A percentile compares a stretch with the other conserved stretches of the same genome.
Conservation (phyloP, 2,329 filamentous ascomycete species). For the Gnomoniopsis sp. region DNA sequence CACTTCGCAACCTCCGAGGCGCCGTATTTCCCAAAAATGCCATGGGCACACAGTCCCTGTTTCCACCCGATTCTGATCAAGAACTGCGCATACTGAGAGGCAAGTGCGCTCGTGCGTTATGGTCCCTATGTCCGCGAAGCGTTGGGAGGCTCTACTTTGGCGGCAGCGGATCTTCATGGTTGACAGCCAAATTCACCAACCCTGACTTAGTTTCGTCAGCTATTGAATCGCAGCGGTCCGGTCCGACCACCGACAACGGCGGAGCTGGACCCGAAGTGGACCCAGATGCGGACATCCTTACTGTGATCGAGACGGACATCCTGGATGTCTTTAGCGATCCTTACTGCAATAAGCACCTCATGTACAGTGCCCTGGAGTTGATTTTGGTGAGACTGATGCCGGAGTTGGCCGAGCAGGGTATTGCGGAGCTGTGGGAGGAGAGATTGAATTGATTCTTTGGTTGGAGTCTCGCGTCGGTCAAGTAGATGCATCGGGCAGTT, state of each 20-base stretch:
- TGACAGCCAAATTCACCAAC: conserved; percentile 11
- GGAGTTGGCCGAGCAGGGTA: conserved; percentile 71
- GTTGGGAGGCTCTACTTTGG: conserved; percentile 51
- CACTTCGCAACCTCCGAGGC: conserved; percentile 69
- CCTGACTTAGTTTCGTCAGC: background rate
- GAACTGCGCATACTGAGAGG: conserved; percentile 60
- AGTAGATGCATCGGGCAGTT: background rate
- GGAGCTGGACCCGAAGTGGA: conserved; percentile 24
- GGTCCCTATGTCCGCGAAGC: conserved; percentile 43
- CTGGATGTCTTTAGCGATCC: conserved; percentile 74
- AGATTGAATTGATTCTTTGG: conserved; percentile 45
- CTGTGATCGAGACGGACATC: conserved; percentile 60
- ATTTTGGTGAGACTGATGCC: conserved; percentile 80
- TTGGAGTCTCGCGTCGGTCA: background rate
- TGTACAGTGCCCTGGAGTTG: conserved; percentile 79
- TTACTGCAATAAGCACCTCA: conserved; percentile 89
- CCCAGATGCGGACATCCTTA: conserved; percentile 45
- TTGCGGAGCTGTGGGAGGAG: conserved; percentile 71
- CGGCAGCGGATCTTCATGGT: conserved; percentile 28
- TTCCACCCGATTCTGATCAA: conserved; percentile 57
- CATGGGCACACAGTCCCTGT: conserved; percentile 60
- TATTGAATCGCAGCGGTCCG: conserved; percentile 16
- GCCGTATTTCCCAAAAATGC: conserved; percentile 85
- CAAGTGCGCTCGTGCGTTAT: conserved; percentile 61
- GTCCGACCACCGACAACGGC: conserved; percentile 18